Evolutionary conservation across 1,139 yeast genomes (phyloP), one percentile per base, ranked within the genome.

Genomic region (Waltiozyma sp.): DNA sequence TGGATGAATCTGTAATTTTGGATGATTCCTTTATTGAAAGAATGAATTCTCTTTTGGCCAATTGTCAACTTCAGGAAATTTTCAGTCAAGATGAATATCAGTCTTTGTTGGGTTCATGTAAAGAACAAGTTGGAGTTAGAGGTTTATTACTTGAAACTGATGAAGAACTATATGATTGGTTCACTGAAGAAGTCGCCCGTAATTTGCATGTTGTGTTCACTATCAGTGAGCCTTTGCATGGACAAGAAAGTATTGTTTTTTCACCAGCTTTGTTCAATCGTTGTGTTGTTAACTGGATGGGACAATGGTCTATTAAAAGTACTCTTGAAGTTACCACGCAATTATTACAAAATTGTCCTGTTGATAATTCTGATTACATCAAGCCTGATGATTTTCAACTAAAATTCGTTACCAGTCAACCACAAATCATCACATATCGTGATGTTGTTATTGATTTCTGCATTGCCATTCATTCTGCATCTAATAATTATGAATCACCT

Each of bases 241-340:
- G n/a, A n/a, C 62, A 66, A 5, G 60, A 62, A 26, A 56, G 69
- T 19, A 71, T 80, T 3, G 70, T 82, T 6, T 70, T 89, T 0
- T 89, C 97, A 0, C 95, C 97, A 0, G 97, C 98, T 0, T 64
- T 91, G 36, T 82, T 87, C 62, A 91, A 91, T 56, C 69, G 98
- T 55, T 91, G 97, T 65, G 94, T 87, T 4, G 63, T 89, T 37
- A 78, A 81, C 56, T 87, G 94, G 89, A 80, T 87, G 81, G 95
- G 95, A 3, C 77, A 78, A 45, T 89, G 96, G 96, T 68, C 80
- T 0, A 52, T 57, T 9, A 49, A 53, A 0, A 65, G 88, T 0
- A 60, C 81, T 42, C 52, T 52, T 16, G 76, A 75, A 43, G 75
- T 87, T 37, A 77, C 77, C 0, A 44, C 55, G 0, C 64, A 70